Conservation (phyloP, 176 grass and related monocot genomes). For the Poa pratensis region DNA sequence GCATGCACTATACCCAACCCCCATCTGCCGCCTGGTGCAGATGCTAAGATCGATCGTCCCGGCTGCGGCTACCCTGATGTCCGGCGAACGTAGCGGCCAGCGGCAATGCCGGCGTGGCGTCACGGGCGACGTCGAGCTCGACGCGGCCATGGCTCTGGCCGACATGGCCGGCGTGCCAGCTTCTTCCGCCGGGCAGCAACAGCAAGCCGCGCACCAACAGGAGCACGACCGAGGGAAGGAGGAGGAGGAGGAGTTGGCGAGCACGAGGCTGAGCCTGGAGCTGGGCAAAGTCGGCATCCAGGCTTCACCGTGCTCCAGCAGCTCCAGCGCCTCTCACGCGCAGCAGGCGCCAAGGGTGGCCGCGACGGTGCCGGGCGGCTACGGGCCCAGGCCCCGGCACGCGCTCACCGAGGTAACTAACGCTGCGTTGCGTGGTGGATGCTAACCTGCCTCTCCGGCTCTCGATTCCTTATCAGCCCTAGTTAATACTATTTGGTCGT, state of each 20-base stretch:
- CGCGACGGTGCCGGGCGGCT: neutral
- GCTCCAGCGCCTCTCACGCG: conserved; percentile 30
- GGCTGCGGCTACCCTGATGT: conserved; percentile 15
- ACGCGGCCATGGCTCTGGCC: conserved; percentile 63
- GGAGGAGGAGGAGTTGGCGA: conserved; percentile 29
- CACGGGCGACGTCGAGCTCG: conserved; percentile 72
- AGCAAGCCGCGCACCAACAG: too few species aligned
- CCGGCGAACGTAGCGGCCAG: conserved; percentile 9
- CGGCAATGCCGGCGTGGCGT: conserved; percentile 42
- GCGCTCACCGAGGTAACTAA: conserved; percentile 64
- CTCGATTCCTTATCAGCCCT: neutral
- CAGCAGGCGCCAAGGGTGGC: neutral
- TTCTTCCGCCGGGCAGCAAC: neutral
- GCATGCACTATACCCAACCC: conserved; percentile 5
- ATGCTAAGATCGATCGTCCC: conserved; percentile 31
- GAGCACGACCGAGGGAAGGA: neutral
- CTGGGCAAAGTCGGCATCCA: conserved; percentile 43
- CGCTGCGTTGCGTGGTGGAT: neutral
- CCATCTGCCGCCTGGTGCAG: neutral
- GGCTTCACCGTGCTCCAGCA: conserved; percentile 33
- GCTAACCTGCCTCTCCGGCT: neutral
- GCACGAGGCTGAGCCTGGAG: conserved; percentile 47
- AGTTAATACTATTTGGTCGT: too few species aligned
- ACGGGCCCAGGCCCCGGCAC: conserved; percentile 50
- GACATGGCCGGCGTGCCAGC: conserved; percentile 44